Conservation (phyloP, 495 filamentous ascomycete species). For the Penicillium macrosclerotiorum region DNA sequence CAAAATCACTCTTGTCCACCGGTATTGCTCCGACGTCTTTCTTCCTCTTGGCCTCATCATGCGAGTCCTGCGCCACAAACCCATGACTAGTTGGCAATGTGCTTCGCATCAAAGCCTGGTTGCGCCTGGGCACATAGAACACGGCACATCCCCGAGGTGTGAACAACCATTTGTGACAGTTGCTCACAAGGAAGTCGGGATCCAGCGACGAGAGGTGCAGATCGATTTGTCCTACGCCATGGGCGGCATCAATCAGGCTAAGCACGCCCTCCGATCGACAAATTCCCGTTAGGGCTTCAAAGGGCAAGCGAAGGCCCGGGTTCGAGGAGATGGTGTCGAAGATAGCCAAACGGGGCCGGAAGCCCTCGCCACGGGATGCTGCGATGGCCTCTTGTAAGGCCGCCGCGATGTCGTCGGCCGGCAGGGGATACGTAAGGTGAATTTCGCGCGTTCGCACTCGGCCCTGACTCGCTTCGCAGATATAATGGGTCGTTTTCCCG, state of each 20-base stretch:
- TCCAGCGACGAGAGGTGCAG: slow-evolving; percentile 57
- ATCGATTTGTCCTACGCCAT: slow-evolving; percentile 70
- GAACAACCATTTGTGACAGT: slow-evolving; percentile 83
- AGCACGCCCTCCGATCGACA: slow-evolving; percentile 59
- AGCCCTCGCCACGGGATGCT: slow-evolving; percentile 32
- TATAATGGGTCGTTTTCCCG: slow-evolving; percentile 63
- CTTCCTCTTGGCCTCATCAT: background rate
- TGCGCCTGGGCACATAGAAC: slow-evolving; percentile 68
- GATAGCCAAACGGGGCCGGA: slow-evolving; percentile 55
- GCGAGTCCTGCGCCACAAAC: too few species aligned
- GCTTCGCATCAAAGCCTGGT: slow-evolving; percentile 68
- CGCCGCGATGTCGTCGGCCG: slow-evolving; percentile 52
- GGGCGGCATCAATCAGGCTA: slow-evolving; percentile 67
- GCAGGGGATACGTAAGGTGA: slow-evolving; percentile 52
- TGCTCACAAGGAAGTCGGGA: slow-evolving; percentile 75
- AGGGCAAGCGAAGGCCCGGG: slow-evolving; percentile 71
- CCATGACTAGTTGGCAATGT: slow-evolving; percentile 63
- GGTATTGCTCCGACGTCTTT: background rate
- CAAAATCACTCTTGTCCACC: slow-evolving; percentile 49
- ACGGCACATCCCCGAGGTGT: slow-evolving; percentile 71
- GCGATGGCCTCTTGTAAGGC: slow-evolving; percentile 46
- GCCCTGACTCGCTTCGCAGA: slow-evolving; percentile 54
- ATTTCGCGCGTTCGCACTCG: slow-evolving; percentile 26
- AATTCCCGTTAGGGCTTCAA: slow-evolving; percentile 54
- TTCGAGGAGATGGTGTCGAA: slow-evolving; percentile 72